Evolutionary conservation across 495 filamentous ascomycete genomes (phyloP).

Genomic region (Neurospora cerealis): DNA sequence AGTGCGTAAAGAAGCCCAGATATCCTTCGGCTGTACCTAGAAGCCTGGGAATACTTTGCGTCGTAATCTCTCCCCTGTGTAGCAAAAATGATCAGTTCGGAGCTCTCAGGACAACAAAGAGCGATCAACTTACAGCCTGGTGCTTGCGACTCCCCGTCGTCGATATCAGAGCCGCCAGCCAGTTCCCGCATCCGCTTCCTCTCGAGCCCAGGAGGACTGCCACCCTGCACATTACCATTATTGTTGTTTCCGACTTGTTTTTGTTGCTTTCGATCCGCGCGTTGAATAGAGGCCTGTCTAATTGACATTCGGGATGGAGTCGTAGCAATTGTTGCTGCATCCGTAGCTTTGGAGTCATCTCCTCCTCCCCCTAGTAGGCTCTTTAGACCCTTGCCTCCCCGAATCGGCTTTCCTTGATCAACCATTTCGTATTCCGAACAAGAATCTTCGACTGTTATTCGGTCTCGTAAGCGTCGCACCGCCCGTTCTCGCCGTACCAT

Average conservation of each 20-base stretch:
- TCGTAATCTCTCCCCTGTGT: constrained; percentile 14
- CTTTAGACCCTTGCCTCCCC: constrained; percentile 5
- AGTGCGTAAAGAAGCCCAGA: neutral
- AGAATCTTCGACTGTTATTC: constrained; percentile 11
- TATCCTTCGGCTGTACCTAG: neutral
- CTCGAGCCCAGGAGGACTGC: constrained; percentile 4
- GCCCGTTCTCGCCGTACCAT: constrained; percentile 69
- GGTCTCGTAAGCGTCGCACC: constrained; percentile 32
- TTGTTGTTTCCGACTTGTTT: neutral
- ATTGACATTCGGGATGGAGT: neutral
- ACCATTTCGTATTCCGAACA: neutral
- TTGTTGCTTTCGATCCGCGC: constrained; percentile 1
- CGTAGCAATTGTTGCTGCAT: constrained; percentile 6
- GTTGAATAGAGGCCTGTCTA: neutral
- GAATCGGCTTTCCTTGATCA: constrained; percentile 6
- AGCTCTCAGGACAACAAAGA: neutral
- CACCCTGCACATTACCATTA: neutral
- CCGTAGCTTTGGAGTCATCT: neutral
- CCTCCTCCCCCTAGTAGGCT: constrained; percentile 6
- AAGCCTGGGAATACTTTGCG: constrained; percentile 20
- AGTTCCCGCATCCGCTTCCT: constrained; percentile 24
- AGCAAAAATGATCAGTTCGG: neutral
- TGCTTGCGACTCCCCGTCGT: constrained; percentile 7
- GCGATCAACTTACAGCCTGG: constrained; percentile 14
- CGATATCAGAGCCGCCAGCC: constrained; percentile 13